Base-by-base conservation (phyloP, 768 basidiomycete species). In the Lactarius vividus region DNA sequence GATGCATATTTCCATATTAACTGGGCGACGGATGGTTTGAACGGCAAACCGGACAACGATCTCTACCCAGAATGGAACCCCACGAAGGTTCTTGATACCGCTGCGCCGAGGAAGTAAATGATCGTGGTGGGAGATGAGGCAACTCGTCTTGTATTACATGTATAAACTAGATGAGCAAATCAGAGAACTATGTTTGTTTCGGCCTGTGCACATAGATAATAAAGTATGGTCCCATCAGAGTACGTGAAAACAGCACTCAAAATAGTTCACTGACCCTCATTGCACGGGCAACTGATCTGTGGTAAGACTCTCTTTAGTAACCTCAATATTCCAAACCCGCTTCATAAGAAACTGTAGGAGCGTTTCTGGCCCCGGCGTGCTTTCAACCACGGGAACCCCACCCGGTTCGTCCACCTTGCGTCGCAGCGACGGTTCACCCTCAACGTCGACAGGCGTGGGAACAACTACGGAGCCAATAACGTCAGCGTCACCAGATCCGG, bases 351-450 rank as follows among this genome's bases (percentile, higher is more conserved):
- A 63, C 18, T 74, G 71, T 16, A 89, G 70, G 52, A 92, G 77
- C 0, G 63, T 73, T 31, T 77, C 76, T 7, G 83, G 78, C 4
- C 91, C 91, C n/a, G 91, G 91, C 13, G 89, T 92, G 46, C 77
- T 65, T n/a, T 77, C 78, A 23, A 91, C 71, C n/a, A 74, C 72
- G 28, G 71, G 68, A n/a, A 79, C 72, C 33, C 78, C 77, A n/a
- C 57, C 69, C 7, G 52, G 35, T 5, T 53, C 63, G 7, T 46
- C 59, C 35, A 46, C 11, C 20, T 6, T 11, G n/a, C 29, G 8
- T 23, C 16, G 37, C 59, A 5, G 31, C 18, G 52, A 58, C 6
- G 58, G 52, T n/a, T 69, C 62, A 13, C 65, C 49, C 59, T 86
- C 84, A 18, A 83, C 74, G 66, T 82, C 82, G 10, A 86, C 83